A percentile compares a stretch with the other conserved stretches of the same genome.
phyloP scores from a whole-genome alignment of 2,329 filamentous ascomycete genomes.

The Hypocreales sp. region DNA sequence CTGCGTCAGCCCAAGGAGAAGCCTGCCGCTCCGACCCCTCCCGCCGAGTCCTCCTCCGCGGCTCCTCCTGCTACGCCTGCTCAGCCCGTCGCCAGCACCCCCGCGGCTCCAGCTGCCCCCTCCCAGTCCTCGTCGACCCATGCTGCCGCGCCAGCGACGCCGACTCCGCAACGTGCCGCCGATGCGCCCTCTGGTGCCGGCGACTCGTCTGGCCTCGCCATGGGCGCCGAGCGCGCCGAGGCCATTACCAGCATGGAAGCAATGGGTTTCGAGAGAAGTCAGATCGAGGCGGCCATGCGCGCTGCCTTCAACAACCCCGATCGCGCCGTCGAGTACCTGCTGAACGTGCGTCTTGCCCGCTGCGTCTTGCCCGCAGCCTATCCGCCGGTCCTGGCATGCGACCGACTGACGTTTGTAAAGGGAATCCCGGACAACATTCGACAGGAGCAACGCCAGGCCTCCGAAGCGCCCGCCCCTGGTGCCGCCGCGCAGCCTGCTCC shows the following conservation, averaged over 20 bases:
- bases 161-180: constrained; percentile 33
- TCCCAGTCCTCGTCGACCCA: constrained; percentile 27
- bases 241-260: constrained; percentile 88
- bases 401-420: constrained; percentile 24
- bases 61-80: constrained; percentile 44
- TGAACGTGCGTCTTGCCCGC: constrained; percentile 48
- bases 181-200: constrained; percentile 23
- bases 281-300: constrained; percentile 89
- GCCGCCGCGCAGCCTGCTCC: constrained; percentile 20
- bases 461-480: constrained; percentile 25
- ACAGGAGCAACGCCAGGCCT: constrained; percentile 47
- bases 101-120: constrained; percentile 33
- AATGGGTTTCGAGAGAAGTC: constrained; percentile 83
- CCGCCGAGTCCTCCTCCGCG: constrained; percentile 42
- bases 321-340: constrained; percentile 87
- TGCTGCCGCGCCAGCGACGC: constrained; percentile 33
- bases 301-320: constrained; percentile 96
- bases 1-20: constrained; percentile 54
- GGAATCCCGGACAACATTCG: constrained; percentile 80
- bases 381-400: constrained; percentile 2
- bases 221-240: constrained; percentile 68
- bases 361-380: background rate
- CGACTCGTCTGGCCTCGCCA: constrained; percentile 61
- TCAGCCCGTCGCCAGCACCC: constrained; percentile 40
- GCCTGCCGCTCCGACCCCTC: constrained; percentile 28